Conservation (phyloP, 2,329 filamentous ascomycete genomes). For the Teratosphaeria nubilosa region DNA sequence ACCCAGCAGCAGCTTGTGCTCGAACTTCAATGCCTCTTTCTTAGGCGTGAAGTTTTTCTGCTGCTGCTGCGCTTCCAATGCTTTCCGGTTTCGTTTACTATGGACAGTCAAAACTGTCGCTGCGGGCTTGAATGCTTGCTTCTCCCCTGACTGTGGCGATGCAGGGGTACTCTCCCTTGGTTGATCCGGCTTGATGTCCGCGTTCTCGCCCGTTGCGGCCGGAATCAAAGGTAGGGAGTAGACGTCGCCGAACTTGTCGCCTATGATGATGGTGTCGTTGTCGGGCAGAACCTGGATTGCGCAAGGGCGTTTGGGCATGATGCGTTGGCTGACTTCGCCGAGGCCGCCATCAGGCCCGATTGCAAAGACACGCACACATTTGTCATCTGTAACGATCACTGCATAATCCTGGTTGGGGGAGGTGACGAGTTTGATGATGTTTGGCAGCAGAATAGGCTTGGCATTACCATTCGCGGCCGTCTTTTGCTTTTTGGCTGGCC, state of each 20-base stretch:
- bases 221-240: conserved; percentile 69
- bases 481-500: conserved; percentile 24
- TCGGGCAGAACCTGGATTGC: conserved; percentile 62
- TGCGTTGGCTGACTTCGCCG: conserved; percentile 61
- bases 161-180: conserved; percentile 2
- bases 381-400: conserved; percentile 80
- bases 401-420: conserved; percentile 58
- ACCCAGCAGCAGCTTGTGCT: conserved; percentile 70
- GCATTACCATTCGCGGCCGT: conserved; percentile 7
- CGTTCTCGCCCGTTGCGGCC: conserved; percentile 18
- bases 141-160: not conserved
- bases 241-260: conserved; percentile 95
- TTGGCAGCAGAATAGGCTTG: conserved; percentile 34
- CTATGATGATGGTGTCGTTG: conserved; percentile 63
- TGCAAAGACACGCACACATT: conserved; percentile 73
- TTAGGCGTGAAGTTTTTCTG: conserved; percentile 32
- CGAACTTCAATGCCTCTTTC: conserved; percentile 48
- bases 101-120: conserved; percentile 52
- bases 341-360: conserved; percentile 53
- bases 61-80: conserved; percentile 47
- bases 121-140: conserved; percentile 36
- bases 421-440: conserved; percentile 58
- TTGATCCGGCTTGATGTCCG: conserved; percentile 22
- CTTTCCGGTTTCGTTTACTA: conserved; percentile 48
- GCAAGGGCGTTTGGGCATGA: conserved; percentile 83